These are phyloP conservation scores for Auriscalpium vulgare DNA, from an alignment of 768 basidiomycete species.

Conservation along the genomic window DNA sequence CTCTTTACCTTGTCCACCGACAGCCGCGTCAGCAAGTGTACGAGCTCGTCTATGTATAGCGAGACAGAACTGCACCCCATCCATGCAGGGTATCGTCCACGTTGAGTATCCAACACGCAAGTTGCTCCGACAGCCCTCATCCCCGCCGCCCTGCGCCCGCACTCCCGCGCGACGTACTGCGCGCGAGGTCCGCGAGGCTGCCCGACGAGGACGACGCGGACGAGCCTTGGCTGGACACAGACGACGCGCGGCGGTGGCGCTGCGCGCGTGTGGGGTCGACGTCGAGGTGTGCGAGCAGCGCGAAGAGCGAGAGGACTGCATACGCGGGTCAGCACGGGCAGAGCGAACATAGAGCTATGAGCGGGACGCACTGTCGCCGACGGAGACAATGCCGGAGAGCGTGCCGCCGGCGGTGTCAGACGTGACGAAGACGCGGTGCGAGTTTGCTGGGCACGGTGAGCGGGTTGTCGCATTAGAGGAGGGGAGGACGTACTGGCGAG, in stretches of 20 bases:
- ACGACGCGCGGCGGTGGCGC: slow-evolving; percentile 73
- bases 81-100: too few relatives aligned
- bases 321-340: not conserved
- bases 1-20: too few relatives aligned
- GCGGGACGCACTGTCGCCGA: slow-evolving; percentile 61
- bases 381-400: slow-evolving; percentile 71
- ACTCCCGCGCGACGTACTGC: slow-evolving; percentile 10
- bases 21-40: too few relatives aligned
- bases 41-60: too few relatives aligned
- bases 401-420: slow-evolving; percentile 46
- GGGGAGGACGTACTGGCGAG: slow-evolving; percentile 59
- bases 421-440: slow-evolving; percentile 74
- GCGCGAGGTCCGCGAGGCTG: slow-evolving; percentile 1
- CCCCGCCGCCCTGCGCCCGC: not conserved
- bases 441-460: slow-evolving; percentile 43
- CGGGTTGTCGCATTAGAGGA: not conserved
- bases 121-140: too few relatives aligned
- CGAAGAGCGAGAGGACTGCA: slow-evolving; percentile 72
- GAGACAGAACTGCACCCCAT: too few relatives aligned
- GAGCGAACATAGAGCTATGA: not conserved
- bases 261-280: slow-evolving; percentile 75
- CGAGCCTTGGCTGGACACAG: slow-evolving; percentile 37
- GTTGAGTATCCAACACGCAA: too few relatives aligned
- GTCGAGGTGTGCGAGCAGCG: slow-evolving; percentile 63
- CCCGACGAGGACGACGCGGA: not conserved